Percentiles rank a stretch among this genome's conserved stretches.
Evolutionary conservation across 2,329 filamentous ascomycete species (phyloP).

Genomic region (Diaporthe helianthi): DNA sequence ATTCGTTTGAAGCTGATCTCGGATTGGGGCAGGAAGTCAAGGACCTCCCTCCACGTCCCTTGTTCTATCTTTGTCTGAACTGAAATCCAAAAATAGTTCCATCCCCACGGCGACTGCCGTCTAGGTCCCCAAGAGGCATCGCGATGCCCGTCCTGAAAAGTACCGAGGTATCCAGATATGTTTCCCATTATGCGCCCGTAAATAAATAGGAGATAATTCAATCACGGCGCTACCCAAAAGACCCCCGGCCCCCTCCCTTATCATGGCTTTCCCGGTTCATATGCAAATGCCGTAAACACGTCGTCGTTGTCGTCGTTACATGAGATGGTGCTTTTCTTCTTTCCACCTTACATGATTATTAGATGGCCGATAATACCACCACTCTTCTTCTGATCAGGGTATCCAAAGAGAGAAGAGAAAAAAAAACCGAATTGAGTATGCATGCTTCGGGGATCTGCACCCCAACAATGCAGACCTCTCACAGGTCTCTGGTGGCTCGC

Average conservation of each 20-base stretch:
- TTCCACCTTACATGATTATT: not conserved
- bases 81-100: not conserved
- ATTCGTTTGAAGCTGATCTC: not conserved
- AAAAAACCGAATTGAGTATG: not conserved
- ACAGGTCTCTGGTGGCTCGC: not conserved
- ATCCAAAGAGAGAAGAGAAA: too few relatives aligned
- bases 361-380: not conserved
- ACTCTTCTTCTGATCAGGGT: not conserved
- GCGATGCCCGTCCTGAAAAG: not conserved
- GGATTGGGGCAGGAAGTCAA: not conserved
- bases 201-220: not conserved
- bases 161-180: not conserved
- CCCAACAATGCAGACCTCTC: too few relatives aligned
- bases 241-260: not conserved
- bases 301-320: conserved; percentile 8
- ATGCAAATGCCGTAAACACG: conserved; percentile 21
- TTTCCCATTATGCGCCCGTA: not conserved
- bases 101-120: not conserved
- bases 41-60: not conserved
- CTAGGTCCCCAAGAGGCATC: not conserved
- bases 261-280: not conserved
- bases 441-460: not conserved
- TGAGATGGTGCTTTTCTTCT: not conserved
- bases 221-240: not conserved
- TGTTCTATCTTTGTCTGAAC: conserved; percentile 6